Evolutionary conservation across 768 basidiomycete genomes (phyloP), one percentile per base, ranked within the genome.

Genomic region (Tulasnella sp.): DNA sequence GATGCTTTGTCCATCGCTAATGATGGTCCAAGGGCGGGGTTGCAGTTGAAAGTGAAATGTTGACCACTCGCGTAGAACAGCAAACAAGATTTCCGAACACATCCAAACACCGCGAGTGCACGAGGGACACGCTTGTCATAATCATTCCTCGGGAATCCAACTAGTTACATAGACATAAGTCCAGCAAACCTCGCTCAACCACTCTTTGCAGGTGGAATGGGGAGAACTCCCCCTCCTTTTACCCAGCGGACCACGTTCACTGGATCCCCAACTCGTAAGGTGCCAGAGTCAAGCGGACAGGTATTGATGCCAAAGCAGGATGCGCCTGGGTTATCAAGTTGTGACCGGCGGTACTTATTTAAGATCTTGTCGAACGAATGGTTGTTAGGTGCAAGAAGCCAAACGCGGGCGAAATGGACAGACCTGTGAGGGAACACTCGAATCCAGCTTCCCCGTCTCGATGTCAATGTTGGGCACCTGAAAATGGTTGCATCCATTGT

Each of bases 401-500:
- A 69, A 64, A 69, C 34, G 58, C 58, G n/a, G 12, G 18, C 31
- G 5, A 20, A 69, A 31, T 24, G 11, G 64, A 69, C 64, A 16
- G 31, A 83, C 83, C 78, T 83, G 80, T 34, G 77, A 93, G 7
- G 94, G 94, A 5, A 95, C 93, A 0, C 93, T 92, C 22, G 88
- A 88, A 83, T 95, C 93, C 28, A 91, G 89, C 28, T 89, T 85
- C 42, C 93, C 94, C 4, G 91, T 92, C 60, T 87, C 86, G 0
- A 92, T 89, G 83, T 90, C 90, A 22, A 95, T 89, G 82, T 95
- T 94, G 22, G 94, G 94, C 74, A 95, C 85, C 93, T 95, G 37
- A 83, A 79, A 80, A 80, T 3, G 81, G 22, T 80, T n/a, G 80
- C 81, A 78, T 72, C 81, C 76, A 3, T 4, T 75, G 69, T 34